Base-by-base conservation (phyloP, 108 stramenopile genomes). In the Nannochloropsis oceanica region DNA sequence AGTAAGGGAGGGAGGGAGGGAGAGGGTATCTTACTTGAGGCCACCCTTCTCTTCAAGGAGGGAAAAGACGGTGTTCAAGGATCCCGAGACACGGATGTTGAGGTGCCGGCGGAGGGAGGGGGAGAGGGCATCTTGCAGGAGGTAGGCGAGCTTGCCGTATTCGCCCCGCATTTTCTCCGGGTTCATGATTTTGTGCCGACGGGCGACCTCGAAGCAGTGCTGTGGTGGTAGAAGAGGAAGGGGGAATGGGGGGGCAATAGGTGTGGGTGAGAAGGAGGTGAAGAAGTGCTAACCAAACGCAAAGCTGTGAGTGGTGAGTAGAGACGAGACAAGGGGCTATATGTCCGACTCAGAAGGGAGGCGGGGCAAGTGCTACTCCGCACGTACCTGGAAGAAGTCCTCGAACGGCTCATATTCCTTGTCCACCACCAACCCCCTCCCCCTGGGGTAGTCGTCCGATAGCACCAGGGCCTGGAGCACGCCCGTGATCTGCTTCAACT, bases 171-270 rank as follows among this genome's bases (percentile, higher is more conserved):
- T 93, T 82, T 93, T 93, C 87, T 95, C 93, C n/a, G 94, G 94
- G 87, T 95, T 95, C 93, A 93, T 93, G 79, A 95, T 93, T 85
- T 95, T 95, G 85, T 95, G 93, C 24, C 94, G 91, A 42, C 94
- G 87, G 11, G 91, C 92, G 44, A 95, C 92, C 84, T 95, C 94
- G 46, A 95, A 92, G 14, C 26, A 83, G 44, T 86, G 86, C 85
- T 87, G 80, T 13, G n/a, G n/a, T n/a, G n/a, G n/a, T n/a, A n/a
- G n/a, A n/a, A n/a, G n/a, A 13, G 26, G 80, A 8, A 0, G 80
- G 26, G 25, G 80, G 26, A 8, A 20, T 5, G 26, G 59, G n/a
- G 59, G 59, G 59, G n/a, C 10, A 9, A 18, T n/a, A 73, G 59
- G 59, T 34, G 34, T 34, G 34, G 34, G 5, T 34, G 34, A 34